Evolutionary conservation across 768 basidiomycete genomes (phyloP).

Genomic region (Kwoniella dendrophila): DNA sequence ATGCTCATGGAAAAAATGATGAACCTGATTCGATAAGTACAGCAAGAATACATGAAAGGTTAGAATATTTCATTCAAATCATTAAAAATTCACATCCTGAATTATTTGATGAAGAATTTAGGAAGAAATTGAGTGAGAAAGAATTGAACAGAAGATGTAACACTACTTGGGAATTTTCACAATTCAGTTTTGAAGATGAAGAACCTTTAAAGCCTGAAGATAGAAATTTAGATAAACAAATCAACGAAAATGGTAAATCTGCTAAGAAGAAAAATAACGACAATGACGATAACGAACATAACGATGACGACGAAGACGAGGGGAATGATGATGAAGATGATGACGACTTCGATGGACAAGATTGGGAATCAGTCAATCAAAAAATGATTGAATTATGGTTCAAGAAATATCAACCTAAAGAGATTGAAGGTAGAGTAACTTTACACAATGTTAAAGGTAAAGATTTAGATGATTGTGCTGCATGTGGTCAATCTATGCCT

Average conservation of each 20-base stretch:
- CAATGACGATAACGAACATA: too few relatives aligned
- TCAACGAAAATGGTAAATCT: too few relatives aligned
- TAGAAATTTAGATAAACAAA: too few relatives aligned
- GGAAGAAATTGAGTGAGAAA: too few relatives aligned
- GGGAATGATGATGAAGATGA: slow-evolving; percentile 33
- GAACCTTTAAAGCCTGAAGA: slow-evolving; percentile 19
- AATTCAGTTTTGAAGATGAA: background rate
- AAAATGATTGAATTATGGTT: background rate
- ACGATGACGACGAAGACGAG: slow-evolving; percentile 28
- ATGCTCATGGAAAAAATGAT: too few relatives aligned
- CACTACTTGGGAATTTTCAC: background rate
- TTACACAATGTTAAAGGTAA: slow-evolving; percentile 55
- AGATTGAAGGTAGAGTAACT: slow-evolving; percentile 41
- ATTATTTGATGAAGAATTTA: too few relatives aligned
- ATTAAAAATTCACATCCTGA: too few relatives aligned
- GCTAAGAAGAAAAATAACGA: too few relatives aligned
- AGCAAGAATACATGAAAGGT: too few relatives aligned
- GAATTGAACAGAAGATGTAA: background rate
- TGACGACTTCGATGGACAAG: slow-evolving; percentile 32
- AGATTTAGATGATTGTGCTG: slow-evolving; percentile 23
- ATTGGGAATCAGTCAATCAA: slow-evolving; percentile 33
- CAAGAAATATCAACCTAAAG: slow-evolving; percentile 45
- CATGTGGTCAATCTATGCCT: background rate
- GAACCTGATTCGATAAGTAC: too few relatives aligned
- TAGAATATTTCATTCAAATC: too few relatives aligned